Percentiles rank a stretch among this genome's conserved stretches.
These are phyloP conservation scores for Rutstroemia sp. DNA, from an alignment of 2,329 filamentous ascomycete species.

Conservation along the genomic window DNA sequence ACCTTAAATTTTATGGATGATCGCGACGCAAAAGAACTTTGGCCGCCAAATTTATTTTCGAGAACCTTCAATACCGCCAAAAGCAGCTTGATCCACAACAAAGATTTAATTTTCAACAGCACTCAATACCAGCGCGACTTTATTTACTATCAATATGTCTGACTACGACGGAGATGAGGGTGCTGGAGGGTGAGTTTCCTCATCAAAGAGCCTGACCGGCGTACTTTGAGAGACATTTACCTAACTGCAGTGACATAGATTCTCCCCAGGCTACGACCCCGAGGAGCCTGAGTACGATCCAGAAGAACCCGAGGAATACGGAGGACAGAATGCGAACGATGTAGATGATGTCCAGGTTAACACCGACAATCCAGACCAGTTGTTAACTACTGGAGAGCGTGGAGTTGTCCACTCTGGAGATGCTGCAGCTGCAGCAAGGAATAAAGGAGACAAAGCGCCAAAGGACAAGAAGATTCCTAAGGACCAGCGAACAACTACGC, in stretches of 20 bases:
- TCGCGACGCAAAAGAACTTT: conserved; percentile 4
- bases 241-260: background rate
- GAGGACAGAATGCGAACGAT: conserved; percentile 40
- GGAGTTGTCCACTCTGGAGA: conserved; percentile 53
- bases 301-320: conserved; percentile 40
- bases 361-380: conserved; percentile 47
- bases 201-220: background rate
- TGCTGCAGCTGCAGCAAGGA: conserved; percentile 49
- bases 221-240: background rate
- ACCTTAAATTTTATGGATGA: conserved; percentile 5
- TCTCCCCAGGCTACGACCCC: conserved; percentile 45
- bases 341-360: conserved; percentile 46
- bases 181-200: conserved; percentile 11
- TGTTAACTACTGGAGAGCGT: conserved; percentile 28
- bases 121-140: background rate
- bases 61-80: conserved; percentile 5
- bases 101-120: background rate
- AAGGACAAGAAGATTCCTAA: conserved; percentile 86
- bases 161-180: conserved; percentile 45
- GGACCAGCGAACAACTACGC: conserved; percentile 83
- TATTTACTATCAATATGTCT: conserved; percentile 47
- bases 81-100: background rate
- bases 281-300: conserved; percentile 49
- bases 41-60: conserved; percentile 19
- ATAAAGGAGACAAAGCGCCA: conserved; percentile 46